These are phyloP conservation scores for Eucalyptus curtisii DNA, from an alignment of 345 rosid genomes.

Conservation along the genomic window DNA sequence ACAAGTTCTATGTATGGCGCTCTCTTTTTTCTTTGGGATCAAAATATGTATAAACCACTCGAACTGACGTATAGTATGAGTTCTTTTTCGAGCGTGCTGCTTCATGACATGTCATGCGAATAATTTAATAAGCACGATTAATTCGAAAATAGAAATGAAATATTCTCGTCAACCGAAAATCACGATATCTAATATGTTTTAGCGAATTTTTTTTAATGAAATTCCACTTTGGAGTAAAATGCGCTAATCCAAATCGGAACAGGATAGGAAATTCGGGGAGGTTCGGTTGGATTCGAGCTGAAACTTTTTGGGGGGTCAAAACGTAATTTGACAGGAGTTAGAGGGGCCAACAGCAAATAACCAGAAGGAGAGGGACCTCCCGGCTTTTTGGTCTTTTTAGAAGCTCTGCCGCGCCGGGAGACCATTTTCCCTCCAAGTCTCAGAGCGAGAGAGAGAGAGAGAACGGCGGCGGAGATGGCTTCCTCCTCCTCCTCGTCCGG, in stretches of 20 bases:
- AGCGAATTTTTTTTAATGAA: neutral
- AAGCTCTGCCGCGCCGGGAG: neutral
- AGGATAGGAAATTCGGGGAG: neutral
- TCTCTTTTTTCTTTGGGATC: neutral
- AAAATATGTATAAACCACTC: too few species aligned
- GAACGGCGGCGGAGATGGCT: conserved; percentile 22
- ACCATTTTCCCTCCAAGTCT: neutral
- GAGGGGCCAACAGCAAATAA: neutral
- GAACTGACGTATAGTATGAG: neutral
- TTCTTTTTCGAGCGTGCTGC: neutral
- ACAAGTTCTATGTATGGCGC: neutral
- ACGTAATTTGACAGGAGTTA: neutral
- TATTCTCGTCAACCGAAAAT: neutral
- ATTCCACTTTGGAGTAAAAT: too few species aligned
- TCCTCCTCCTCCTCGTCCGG: conserved; percentile 36
- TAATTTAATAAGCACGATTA: neutral
- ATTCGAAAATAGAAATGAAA: neutral
- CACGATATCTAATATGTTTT: neutral
- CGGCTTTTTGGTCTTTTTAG: neutral
- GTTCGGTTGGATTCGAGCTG: neutral
- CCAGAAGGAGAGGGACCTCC: neutral
- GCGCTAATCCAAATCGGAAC: neutral
- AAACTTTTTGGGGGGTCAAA: neutral
- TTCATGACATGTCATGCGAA: neutral
- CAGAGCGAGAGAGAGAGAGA: neutral